These are phyloP conservation scores for Macrophomina phaseolina DNA, from an alignment of 2,329 filamentous ascomycete species.

Conservation along the genomic window DNA sequence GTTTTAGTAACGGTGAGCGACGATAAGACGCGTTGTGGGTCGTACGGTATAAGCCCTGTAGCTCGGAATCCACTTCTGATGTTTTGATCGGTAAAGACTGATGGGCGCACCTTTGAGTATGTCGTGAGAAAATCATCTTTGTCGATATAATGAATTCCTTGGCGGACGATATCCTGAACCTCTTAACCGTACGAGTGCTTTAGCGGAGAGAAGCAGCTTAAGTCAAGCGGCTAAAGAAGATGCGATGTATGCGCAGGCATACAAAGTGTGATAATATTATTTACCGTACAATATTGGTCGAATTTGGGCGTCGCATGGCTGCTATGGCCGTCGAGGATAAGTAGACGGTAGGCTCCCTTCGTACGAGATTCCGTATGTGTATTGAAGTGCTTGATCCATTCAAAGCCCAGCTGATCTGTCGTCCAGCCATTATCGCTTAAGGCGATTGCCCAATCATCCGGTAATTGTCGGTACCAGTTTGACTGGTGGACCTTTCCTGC, in stretches of 20 bases:
- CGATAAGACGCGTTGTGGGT: slow-evolving; percentile 32
- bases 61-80: slow-evolving; percentile 31
- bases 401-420: slow-evolving; percentile 30
- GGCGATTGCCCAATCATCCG: slow-evolving; percentile 11
- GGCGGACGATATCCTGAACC: background rate
- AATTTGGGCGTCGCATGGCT: slow-evolving; percentile 30
- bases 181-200: slow-evolving; percentile 28
- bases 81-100: slow-evolving; percentile 29
- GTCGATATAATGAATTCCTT: slow-evolving; percentile 23
- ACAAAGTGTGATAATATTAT: slow-evolving; percentile 29
- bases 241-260: slow-evolving; percentile 26
- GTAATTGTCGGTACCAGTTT: slow-evolving; percentile 33
- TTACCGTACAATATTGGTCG: slow-evolving; percentile 28
- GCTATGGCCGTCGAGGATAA: slow-evolving; percentile 31
- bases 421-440: slow-evolving; percentile 31
- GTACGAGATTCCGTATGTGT: slow-evolving; percentile 27
- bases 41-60: slow-evolving; percentile 30
- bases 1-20: slow-evolving; percentile 30
- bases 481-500: slow-evolving; percentile 31
- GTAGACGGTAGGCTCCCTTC: slow-evolving; percentile 28
- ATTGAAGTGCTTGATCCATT: slow-evolving; percentile 28
- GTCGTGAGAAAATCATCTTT: slow-evolving; percentile 26
- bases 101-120: slow-evolving; percentile 19
- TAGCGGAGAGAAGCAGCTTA: slow-evolving; percentile 25
- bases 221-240: slow-evolving; percentile 25